Evolutionary conservation across 106 monocot genomes (phyloP), one percentile per base, ranked within the genome.

Genomic region (Agapanthus africanus): DNA sequence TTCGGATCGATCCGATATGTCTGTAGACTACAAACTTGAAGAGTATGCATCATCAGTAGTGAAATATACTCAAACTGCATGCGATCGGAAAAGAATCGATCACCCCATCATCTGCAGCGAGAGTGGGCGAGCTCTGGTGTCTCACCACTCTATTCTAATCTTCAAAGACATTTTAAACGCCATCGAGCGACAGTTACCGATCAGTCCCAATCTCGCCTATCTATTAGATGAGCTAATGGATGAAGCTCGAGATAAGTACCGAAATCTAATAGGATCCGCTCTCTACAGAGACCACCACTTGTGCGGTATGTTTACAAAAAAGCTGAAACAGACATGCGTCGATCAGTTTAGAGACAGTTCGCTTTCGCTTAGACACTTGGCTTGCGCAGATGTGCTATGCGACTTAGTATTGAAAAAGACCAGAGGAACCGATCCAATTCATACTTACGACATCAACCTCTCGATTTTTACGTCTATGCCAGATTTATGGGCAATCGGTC

Each of bases 41-140:
- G 91, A 87, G 63, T 91, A 91, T 34, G 87, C 91, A 0, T 44
- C 54, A 18, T 40, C 87, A 26, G 82, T 91, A 8, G 87, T 91
- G 15, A 77, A 64, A 8, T 44, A 87, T 4, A 40, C 87, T 22
- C 71, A 49, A 59, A 75, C 71, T 47, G 87, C 65, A 21, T 91
- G 91, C 50, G 84, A 87, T 67, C 68, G 77, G 21, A 91, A 87
- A 76, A 25, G 63, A 2, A 81, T 91, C 5, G 71, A 44, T 3
- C 91, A 91, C 60, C 91, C 91, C 0, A 77, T 87, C 40, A 74
- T 91, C 73, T 87, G 84, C 87, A 91, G 91, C 70, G 91, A 91
- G 77, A 87, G 87, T 62, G 91, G 91, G 16, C 82, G 91, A 0
- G 91, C 91, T 4, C 80, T 91, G 11, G 87, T 91, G 13, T 91